Percentiles rank a stretch among this genome's conserved stretches.
phyloP scores from a whole-genome alignment of 805 yeast genomes.

The Myxozyma nipponensis region DNA sequence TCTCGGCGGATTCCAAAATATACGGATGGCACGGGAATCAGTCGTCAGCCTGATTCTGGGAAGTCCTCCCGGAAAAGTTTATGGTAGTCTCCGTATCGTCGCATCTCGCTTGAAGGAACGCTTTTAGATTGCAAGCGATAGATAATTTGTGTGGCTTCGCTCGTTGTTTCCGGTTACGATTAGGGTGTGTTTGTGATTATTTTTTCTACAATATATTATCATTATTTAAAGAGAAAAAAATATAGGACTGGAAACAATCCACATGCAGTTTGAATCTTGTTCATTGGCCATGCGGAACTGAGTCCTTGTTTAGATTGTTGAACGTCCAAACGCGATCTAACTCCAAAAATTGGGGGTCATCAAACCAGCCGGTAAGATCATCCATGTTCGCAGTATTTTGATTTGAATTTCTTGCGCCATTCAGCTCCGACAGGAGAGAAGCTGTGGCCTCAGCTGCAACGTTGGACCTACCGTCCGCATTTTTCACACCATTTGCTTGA shows the following conservation, averaged over 20 bases:
- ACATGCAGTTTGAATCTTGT: too few relatives aligned
- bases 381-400: background rate
- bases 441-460: background rate
- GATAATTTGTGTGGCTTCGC: background rate
- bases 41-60: constrained; percentile 93
- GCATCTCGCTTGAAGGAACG: constrained; percentile 97
- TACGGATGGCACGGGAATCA: constrained; percentile 97
- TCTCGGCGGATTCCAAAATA: constrained; percentile 94
- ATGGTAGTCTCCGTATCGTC: constrained; percentile 93
- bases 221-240: too few relatives aligned
- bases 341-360: constrained; percentile 12
- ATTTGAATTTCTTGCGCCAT: background rate
- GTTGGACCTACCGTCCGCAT: background rate
- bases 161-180: background rate
- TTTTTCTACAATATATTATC: too few relatives aligned
- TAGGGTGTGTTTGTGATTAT: background rate
- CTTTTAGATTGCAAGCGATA: too few relatives aligned
- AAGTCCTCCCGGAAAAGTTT: constrained; percentile 97
- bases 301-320: too few relatives aligned
- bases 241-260: too few relatives aligned
- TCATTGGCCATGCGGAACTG: too few relatives aligned
- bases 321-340: constrained; percentile 20
- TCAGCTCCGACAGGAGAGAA: too few relatives aligned
- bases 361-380: constrained; percentile 9
- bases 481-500: background rate